Evolutionary conservation across 352 stramenopile genomes (phyloP), one percentile per base, ranked within the genome.

Genomic region (Pythium volutum): DNA sequence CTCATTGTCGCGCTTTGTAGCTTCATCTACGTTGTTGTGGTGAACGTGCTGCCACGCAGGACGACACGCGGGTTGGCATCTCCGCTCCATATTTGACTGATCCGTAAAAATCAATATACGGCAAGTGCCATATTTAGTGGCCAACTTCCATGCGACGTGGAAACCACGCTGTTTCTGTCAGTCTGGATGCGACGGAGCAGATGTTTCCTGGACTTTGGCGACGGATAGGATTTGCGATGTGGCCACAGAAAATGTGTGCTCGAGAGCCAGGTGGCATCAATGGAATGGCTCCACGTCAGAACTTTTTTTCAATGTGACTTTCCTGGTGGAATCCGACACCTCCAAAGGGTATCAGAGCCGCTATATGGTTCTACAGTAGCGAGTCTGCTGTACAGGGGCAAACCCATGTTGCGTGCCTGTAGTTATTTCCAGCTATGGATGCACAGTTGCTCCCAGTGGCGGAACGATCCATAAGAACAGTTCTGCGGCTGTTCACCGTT

Each of bases 1-100:
- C 55, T 83, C 54, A 78, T 70, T 41, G 33, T 81, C 31, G 34
- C 64, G 15, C 48, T 87, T 4, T 72, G 67, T 27, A 59, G 54
- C 34, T 86, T 86, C 64, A 78, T 83, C 68, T 81, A 86, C 58
- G 71, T 74, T 39, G 71, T 73, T 11, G 56, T 76, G 26, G 42
- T 75, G 18, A 64, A 78, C 22, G 33, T 45, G 39, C 50, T 69
- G 14, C 33, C 59, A 10, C 59, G 50, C n/a, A n/a, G n/a, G 27
- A 39, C 41, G 10, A 29, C 48, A 10, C 12, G 22, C 23, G 16
- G 18, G 12, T 11, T 12, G 12, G 1, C 20, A 12, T 15, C 1
- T 9, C 29, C 43, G 14, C 34, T 42, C 60, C 53, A 58, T 62
- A 67, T 62, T 18, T 51, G 41, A 42, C 60, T 0, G 10, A 39